phyloP scores from a whole-genome alignment of 176 grass and related monocot genomes.

The Aegilops longissima region DNA sequence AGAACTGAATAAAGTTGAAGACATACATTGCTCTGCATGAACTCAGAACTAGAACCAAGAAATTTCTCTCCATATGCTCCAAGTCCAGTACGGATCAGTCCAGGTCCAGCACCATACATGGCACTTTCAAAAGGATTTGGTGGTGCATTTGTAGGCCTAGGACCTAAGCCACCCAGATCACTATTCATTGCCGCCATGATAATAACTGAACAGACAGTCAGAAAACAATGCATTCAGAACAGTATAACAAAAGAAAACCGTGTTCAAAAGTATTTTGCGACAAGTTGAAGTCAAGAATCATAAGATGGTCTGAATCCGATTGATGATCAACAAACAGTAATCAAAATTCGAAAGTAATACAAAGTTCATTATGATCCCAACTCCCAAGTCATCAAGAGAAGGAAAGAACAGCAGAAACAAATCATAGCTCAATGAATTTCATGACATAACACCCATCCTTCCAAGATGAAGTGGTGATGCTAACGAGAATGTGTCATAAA shows the following conservation, averaged over 20 bases:
- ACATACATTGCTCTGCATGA: constrained; percentile 89
- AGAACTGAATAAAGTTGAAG: background rate
- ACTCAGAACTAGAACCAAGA: constrained; percentile 83
- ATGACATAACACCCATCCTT: background rate
- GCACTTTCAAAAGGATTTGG: constrained; percentile 72
- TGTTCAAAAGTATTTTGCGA: background rate
- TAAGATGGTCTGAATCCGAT: background rate
- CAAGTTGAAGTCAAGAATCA: background rate
- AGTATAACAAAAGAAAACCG: background rate
- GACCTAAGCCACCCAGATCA: constrained; percentile 37
- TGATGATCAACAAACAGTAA: background rate
- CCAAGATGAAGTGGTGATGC: constrained; percentile 1
- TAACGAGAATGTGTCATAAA: background rate
- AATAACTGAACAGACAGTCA: constrained; percentile 6
- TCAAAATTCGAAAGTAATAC: background rate
- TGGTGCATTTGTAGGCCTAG: constrained; percentile 40
- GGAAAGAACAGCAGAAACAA: background rate
- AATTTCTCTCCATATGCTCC: constrained; percentile 73
- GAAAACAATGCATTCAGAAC: constrained; percentile 22
- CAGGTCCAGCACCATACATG: constrained; percentile 74
- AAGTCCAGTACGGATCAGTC: constrained; percentile 61
- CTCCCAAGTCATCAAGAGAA: background rate
- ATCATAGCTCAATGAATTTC: background rate
- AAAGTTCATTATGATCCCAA: background rate
- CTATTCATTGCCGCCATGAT: constrained; percentile 47